Evolutionary conservation across 805 yeast genomes (phyloP), one percentile per base, ranked within the genome.

Genomic region (Blastobotrys americana): DNA sequence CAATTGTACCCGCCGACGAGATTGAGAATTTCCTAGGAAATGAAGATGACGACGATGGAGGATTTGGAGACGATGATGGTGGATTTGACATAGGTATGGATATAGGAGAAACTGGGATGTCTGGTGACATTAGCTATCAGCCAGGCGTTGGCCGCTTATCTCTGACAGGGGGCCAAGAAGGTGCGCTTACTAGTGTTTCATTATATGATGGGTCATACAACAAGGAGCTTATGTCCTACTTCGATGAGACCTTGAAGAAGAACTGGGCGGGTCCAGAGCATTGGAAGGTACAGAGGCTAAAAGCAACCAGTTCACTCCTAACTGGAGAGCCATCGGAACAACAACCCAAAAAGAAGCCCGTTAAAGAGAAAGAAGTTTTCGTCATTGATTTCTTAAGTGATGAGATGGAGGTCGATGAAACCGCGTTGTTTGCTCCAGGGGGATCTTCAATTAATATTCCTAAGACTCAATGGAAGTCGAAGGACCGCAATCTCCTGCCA

Each of bases 181-280:
- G 31, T 8, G 31, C 31, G 13, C 31, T 25, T 13, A 25, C 31
- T 25, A 8, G 10, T 8, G 31, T 25, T 8, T 25, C 31, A 13
- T 13, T 25, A 8, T 25, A 25, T 13, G 31, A 25, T 13, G 31
- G 31, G 31, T 25, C 31, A 13, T 25, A 36, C 19, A 45, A 66
- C 64, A 71, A 70, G 40, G 85, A 81, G 55, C 64, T 86, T 35
- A 77, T 85, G 75, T 82, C 88, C 2, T 83, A 86, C 59, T 87
- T 87, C 62, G 96, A 88, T 59, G 79, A 78, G 43, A 72, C 78
- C 17, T 70, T 86, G 63, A 75, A 71, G 46, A 66, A 71, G 25
- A 83, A 78, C 59, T 89, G 97, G 96, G 76, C 94, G 22, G 97
- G 97, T 5, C 84, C 90, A 10, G 90, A 85, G 52, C 94, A 86